Base-by-base conservation (phyloP, 2,329 filamentous ascomycete species). In the Fusarium sp. region DNA sequence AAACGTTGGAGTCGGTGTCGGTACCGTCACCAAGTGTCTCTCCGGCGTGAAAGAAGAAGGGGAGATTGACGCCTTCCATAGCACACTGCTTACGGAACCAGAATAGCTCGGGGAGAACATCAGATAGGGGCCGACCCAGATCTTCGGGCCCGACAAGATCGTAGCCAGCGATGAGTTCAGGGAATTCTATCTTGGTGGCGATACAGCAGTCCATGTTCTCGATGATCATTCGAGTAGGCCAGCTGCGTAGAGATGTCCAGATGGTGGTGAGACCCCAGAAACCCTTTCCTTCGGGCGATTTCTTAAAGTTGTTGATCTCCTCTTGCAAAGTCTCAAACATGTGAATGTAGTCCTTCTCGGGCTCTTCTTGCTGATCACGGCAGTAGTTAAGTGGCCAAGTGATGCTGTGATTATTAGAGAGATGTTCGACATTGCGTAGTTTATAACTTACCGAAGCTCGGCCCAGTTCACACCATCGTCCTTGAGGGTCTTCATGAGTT, bases 31-130 rank as follows among this genome's bases (percentile, higher is more conserved):
- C 94, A 1, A 97, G 88, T 34, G 90, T 93, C 81, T 98, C 94
- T 70, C 94, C 95, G 0, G 95, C 94, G 78, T 98, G 94, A 83
- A 98, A 97, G 84, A 97, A 97, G 83, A 98, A 97, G 1, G 95
- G 95, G 12, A 99, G 90, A 52, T 94, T 89, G 40, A 98, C 87
- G 4, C 87, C 89, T 75, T 94, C 91, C 76, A 92, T 86, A 1
- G 88, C 87, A 78, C 94, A 98, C 74, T 91, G 88, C 79, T 95
- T 94, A 70, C 91, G 90, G 85, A 98, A 98, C 94, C 94, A 98
- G 80, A 98, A 95, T 1, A 98, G 83, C 75, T 97, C 89, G 0
- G 94, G 94, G 0, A 95, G 86, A 6, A 97, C 82, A 71, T 96
- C 92, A 30, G 87, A 85, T 27, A 98, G 87, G 0, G 94, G 86